Conservation (phyloP, 2,329 filamentous ascomycete species). For the Fusarium sambucinum region DNA sequence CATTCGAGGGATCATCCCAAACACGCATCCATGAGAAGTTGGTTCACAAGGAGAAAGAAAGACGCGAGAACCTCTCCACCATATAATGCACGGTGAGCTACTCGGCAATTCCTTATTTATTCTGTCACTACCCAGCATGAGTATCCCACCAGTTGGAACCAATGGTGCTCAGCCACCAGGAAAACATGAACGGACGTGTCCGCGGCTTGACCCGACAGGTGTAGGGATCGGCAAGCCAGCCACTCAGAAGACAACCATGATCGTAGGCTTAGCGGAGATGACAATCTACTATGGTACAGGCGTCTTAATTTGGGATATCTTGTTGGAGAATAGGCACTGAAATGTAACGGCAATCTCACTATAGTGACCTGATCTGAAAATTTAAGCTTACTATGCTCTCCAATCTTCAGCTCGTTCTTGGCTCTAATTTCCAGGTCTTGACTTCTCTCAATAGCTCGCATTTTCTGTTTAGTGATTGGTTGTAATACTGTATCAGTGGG, state of each 20-base stretch:
- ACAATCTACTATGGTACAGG: background rate
- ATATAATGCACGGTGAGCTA: background rate
- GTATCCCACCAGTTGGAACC: background rate
- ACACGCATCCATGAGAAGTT: background rate
- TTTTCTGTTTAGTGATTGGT: background rate
- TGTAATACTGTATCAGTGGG: background rate
- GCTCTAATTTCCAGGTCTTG: background rate
- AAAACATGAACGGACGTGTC: conserved; percentile 2
- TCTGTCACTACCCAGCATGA: background rate
- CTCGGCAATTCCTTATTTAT: background rate
- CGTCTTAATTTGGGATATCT: background rate
- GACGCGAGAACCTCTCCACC: background rate
- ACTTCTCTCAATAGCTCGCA: background rate
- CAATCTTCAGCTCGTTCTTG: background rate
- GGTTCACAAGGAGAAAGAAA: background rate
- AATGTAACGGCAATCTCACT: background rate
- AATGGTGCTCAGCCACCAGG: background rate
- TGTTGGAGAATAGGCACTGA: background rate
- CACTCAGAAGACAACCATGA: background rate
- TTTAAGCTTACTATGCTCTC: background rate
- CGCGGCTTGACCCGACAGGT: conserved; percentile 4
- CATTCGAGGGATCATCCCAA: background rate
- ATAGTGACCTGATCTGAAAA: background rate
- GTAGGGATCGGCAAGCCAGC: background rate
- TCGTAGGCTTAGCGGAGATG: background rate